Evolutionary conservation across 2,329 filamentous ascomycete species (phyloP), one percentile per base, ranked within the genome.

Genomic region (Diplodia corticola): DNA sequence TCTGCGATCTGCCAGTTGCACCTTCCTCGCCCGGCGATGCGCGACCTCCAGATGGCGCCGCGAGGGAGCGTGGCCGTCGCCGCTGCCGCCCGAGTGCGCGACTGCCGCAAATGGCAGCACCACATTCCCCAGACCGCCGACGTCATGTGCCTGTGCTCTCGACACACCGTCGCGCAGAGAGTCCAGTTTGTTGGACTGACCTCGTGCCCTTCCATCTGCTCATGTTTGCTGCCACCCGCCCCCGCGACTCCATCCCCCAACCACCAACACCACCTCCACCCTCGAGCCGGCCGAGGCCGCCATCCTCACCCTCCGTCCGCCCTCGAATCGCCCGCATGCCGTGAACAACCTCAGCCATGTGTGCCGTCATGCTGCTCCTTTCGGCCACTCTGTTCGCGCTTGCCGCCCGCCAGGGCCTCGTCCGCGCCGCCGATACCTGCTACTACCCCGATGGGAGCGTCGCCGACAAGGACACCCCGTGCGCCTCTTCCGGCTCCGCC

Each of bases 371-470:
- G 35, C 44, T 4, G n/a, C 28, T 49, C 26, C 26, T 61, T 28
- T n/a, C 40, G 24, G 33, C 49, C 60, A 44, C 33, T 15, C 15
- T 53, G 20, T 22, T 40, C 60, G 15, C 37, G 28, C 49, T 53
- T 22, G 48, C 22, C 48, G 26, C 10, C 63, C 37, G 13, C 5
- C 3, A 17, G 49, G 9, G 68, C 55, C 20, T 59, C 66, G 22
- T 51, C 48, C 17, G 72, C 69, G 15, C 72, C 75, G 54, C 20
- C 33, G 22, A 28, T 37, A 71, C 70, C 65, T 78, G 76, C 72
- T 78, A 75, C 69, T 77, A 76, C 48, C 76, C 76, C 5, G 73
- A 77, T 65, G 76, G 76, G 67, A 65, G 69, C 63, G 51, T 75
- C 15, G 69, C 67, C 10, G 66, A 63, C 10, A 68, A 67, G 33